Conservation (phyloP, 2,329 filamentous ascomycete species). For the Fusarium euwallaceae region DNA sequence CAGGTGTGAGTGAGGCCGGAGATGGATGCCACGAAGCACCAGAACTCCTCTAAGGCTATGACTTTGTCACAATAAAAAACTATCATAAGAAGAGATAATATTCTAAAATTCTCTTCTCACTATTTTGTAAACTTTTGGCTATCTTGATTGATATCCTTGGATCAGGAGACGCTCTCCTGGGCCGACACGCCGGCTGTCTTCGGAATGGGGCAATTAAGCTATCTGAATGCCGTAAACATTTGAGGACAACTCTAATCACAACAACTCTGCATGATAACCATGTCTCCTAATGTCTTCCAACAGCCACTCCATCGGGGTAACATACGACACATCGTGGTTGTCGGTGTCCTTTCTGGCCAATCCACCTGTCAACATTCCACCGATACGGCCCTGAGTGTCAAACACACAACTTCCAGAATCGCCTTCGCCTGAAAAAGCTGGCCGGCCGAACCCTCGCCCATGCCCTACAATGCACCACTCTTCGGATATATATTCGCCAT, state of each 20-base stretch:
- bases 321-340: slow-evolving; percentile 10
- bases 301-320: slow-evolving; percentile 29
- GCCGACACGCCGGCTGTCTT: too few relatives aligned
- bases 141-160: neutral
- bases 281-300: slow-evolving; percentile 10
- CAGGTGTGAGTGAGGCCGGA: neutral
- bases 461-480: slow-evolving; percentile 21
- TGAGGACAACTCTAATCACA: neutral
- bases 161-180: neutral
- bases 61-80: neutral
- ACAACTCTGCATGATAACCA: slow-evolving; percentile 18
- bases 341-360: neutral
- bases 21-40: neutral
- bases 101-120: neutral
- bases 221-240: neutral
- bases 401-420: slow-evolving; percentile 24
- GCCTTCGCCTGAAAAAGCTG: neutral
- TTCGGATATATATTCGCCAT: neutral
- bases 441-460: neutral
- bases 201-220: too few relatives aligned
- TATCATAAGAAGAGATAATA: neutral
- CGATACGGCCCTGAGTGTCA: slow-evolving; percentile 11
- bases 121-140: neutral
- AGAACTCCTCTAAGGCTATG: neutral
- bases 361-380: slow-evolving; percentile 10